phyloP scores from a whole-genome alignment of 768 basidiomycete genomes.

The Serendipita sp. region DNA sequence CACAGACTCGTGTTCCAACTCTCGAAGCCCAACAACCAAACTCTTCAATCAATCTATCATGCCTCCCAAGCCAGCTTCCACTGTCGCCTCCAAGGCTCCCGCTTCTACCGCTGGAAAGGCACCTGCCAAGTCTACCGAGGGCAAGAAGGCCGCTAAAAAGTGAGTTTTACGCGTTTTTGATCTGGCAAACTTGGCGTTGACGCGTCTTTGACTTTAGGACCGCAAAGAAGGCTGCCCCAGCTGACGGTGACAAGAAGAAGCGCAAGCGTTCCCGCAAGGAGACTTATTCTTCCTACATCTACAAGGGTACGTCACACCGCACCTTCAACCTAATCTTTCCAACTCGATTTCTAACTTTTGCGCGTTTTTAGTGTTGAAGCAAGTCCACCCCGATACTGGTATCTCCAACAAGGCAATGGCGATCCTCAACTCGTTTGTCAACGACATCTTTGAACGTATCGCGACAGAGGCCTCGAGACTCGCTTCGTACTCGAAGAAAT shows the following conservation, averaged over 20 bases:
- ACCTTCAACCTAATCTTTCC: no score
- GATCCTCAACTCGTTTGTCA: constrained; percentile 90
- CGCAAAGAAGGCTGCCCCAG: constrained; percentile 18
- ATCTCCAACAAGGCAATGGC: constrained; percentile 99
- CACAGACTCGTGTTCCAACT: no score
- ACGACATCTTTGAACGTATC: constrained; percentile 90
- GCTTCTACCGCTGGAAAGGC: constrained; percentile 26
- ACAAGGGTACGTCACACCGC: constrained; percentile 65
- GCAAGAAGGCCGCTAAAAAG: constrained; percentile 26
- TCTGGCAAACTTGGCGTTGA: no score
- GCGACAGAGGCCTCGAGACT: constrained; percentile 85
- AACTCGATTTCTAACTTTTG: no score
- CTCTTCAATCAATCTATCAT: constrained; percentile 9
- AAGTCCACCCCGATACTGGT: constrained; percentile 98
- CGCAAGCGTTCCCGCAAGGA: constrained; percentile 69
- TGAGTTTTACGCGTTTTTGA: background rate
- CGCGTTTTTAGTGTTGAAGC: constrained; percentile 20
- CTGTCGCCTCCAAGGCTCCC: constrained; percentile 23
- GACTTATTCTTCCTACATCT: constrained; percentile 27
- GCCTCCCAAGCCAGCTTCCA: constrained; percentile 27
- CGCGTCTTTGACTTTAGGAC: constrained; percentile 20
- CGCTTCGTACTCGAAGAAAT: constrained; percentile 95
- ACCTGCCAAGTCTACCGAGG: constrained; percentile 30
- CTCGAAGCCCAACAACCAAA: no score
- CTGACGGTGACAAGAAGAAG: constrained; percentile 63